Percentiles rank a stretch among this genome's conserved stretches.
These are phyloP conservation scores for Zygoascus sp. DNA, from an alignment of 1,139 yeast species.

Conservation along the genomic window DNA sequence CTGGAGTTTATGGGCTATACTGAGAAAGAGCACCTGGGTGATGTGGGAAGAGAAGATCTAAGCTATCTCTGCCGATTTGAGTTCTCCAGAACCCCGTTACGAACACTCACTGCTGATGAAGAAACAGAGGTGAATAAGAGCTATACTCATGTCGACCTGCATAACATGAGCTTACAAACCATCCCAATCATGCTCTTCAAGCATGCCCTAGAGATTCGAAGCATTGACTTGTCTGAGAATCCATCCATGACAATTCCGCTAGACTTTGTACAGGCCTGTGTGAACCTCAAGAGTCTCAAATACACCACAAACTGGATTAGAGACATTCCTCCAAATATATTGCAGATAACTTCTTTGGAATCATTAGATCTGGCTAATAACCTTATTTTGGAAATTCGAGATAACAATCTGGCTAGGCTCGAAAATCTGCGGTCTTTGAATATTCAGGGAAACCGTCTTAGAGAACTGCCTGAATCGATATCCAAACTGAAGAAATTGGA, in stretches of 20 bases:
- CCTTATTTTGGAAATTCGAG: constrained; percentile 31
- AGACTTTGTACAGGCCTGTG: constrained; percentile 81
- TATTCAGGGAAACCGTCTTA: constrained; percentile 69
- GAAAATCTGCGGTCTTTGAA: constrained; percentile 30
- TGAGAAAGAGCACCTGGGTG: constrained; percentile 67
- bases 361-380: constrained; percentile 55
- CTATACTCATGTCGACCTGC: constrained; percentile 70
- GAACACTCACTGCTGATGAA: constrained; percentile 63
- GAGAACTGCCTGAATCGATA: constrained; percentile 59
- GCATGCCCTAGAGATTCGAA: constrained; percentile 75
- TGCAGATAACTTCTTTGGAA: constrained; percentile 64
- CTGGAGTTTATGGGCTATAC: constrained; percentile 76
- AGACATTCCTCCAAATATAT: constrained; percentile 66
- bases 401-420: constrained; percentile 30
- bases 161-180: constrained; percentile 71
- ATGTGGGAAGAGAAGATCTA: constrained; percentile 82
- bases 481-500: constrained; percentile 53
- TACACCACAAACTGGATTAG: constrained; percentile 73
- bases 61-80: constrained; percentile 82
- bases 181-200: constrained; percentile 81
- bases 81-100: constrained; percentile 61
- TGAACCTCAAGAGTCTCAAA: constrained; percentile 60
- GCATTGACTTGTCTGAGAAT: constrained; percentile 79
- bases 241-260: constrained; percentile 80
- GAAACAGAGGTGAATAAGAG: constrained; percentile 58